Base-by-base conservation (phyloP, 371 early-diverging fungal species). In the Synchytrium microbalum region DNA sequence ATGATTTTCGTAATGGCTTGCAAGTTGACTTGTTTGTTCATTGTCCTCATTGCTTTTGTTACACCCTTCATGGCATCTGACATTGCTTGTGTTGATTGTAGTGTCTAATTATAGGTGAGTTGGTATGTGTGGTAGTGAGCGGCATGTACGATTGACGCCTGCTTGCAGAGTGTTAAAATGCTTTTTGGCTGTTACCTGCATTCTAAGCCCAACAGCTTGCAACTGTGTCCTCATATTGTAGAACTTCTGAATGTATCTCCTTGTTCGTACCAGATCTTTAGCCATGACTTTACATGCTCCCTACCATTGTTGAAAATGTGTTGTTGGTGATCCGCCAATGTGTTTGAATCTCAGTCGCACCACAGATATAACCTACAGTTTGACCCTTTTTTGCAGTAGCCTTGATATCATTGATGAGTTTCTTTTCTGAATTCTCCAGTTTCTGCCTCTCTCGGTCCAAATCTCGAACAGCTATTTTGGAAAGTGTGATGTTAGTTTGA, bases 31-130 rank as follows among this genome's bases (percentile, higher is more conserved):
- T 57, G 79, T 63, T 84, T 80, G 75, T 98, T 98, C 98, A 98
- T 98, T n/a, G 88, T 80, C 28, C 86, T 82, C 95, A 98, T 94
- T 23, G 96, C 94, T 76, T 86, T 90, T 23, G 96, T 92, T 0
- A 95, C 96, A 14, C 96, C 95, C 61, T 84, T 86, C 91, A 98
- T 93, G 19, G 96, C 95, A 29, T 90, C 90, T 25, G 95, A 87
- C 96, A 96, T 96, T 69, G 91, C 88, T 70, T 95, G 94, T 70
- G 89, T 95, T 0, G 95, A 93, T 25, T 88, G 82, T 64, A 98
- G 76, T 3, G 94, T 90, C 88, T 93, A 72, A 14, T 3, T 24
- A n/a, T 58, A 52, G n/a, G n/a, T 2, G 19, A 54, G 30, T 59
- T 52, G 55, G 26, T 60, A 46, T 5, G 30, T 38, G 24, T 61